phyloP scores from a whole-genome alignment of 2,329 filamentous ascomycete genomes.

The Epichloe elymi region DNA sequence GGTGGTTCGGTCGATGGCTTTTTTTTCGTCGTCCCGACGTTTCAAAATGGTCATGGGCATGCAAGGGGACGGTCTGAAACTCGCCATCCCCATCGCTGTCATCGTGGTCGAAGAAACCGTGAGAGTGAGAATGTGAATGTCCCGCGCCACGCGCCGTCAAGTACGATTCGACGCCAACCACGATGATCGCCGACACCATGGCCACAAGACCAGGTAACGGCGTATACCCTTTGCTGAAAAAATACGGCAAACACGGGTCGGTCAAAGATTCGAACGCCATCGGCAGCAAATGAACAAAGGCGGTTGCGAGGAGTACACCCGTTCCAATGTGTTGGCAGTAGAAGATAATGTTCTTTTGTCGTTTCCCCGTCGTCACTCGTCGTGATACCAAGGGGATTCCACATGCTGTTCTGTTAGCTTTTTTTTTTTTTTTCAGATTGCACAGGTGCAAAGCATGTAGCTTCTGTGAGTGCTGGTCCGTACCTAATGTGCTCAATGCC shows the following conservation, averaged over 20 bases:
- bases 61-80: slow-evolving; percentile 12
- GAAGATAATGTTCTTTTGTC: slow-evolving; percentile 49
- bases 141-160: slow-evolving; percentile 59
- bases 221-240: slow-evolving; percentile 68
- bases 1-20: slow-evolving; percentile 31
- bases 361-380: slow-evolving; percentile 41
- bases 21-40: slow-evolving; percentile 25
- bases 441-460: not conserved
- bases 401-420: slow-evolving; percentile 33
- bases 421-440: not conserved
- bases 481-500: slow-evolving; percentile 44
- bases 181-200: slow-evolving; percentile 68
- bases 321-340: slow-evolving; percentile 66
- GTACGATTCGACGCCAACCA: slow-evolving; percentile 80
- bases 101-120: slow-evolving; percentile 36
- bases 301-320: slow-evolving; percentile 73
- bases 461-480: slow-evolving; percentile 8
- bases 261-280: slow-evolving; percentile 55
- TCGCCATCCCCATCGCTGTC: slow-evolving; percentile 25
- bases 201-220: slow-evolving; percentile 72
- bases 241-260: slow-evolving; percentile 59
- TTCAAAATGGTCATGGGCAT: slow-evolving; percentile 13
- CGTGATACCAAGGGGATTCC: slow-evolving; percentile 53
- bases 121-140: slow-evolving; percentile 44
- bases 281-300: slow-evolving; percentile 65